Base-by-base conservation (phyloP, 2,329 filamentous ascomycete genomes). In the Coniochaeta prunicola region DNA sequence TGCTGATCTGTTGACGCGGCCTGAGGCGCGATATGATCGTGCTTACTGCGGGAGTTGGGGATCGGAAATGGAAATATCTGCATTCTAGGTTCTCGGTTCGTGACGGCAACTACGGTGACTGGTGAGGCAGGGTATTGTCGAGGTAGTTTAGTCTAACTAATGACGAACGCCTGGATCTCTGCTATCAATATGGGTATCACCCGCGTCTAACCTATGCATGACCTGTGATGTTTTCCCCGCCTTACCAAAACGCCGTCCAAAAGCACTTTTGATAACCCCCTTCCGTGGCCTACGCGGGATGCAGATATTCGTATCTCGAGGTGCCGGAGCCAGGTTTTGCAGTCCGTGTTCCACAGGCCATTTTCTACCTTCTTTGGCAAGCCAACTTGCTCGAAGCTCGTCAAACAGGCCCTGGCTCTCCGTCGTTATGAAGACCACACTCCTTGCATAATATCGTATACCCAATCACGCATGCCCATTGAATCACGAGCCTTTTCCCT, bases 31-130 rank as follows among this genome's bases (percentile, higher is more conserved):
- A n/a, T 9, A 30, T 30, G 30, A 28, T 26, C 40, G 40, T 19
- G n/a, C 21, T 2, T 8, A 26, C 21, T 50, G 45, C 21, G 30
- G 76, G 76, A 78, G 76, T 78, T 77, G 68, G 73, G 73, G 71
- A 69, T 62, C 70, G 68, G 69, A 70, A 72, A 65, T 66, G 34
- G 36, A 56, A 56, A 38, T 19, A 3, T 36, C 24, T 38, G 33
- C 33, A 38, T 38, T 56, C 19, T 30, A 28, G 54, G 13, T 50
- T 50, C 45, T 28, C 45, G 45, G 26, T 28, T 50, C 45, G 30
- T 15, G 45, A 50, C 26, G 21, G 45, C 45, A 30, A 26, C 26
- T 17, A 28, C 21, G 26, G 24, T 17, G 21, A 30, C 26, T 17
- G 24, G 26, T 17, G 45, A 50, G 30, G 45, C 45, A 28, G 45